These are phyloP conservation scores for Grosmannia clavigera DNA, from an alignment of 2,329 filamentous ascomycete genomes.

Conservation along the genomic window DNA sequence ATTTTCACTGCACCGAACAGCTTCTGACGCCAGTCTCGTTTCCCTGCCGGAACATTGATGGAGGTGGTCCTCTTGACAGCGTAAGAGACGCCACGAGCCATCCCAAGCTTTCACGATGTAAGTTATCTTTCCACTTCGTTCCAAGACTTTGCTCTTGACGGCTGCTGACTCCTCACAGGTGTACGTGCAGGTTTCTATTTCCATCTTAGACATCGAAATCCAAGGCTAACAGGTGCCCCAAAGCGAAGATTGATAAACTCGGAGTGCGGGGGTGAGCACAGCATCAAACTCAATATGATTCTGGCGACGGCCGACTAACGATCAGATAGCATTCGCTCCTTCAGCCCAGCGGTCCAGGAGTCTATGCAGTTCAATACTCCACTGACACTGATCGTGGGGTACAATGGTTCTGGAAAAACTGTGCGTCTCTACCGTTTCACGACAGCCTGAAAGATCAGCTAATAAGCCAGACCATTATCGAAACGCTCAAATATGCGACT, in stretches of 20 bases:
- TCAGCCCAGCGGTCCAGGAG: slow-evolving; percentile 61
- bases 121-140: not conserved
- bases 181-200: not conserved
- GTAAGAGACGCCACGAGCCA: not conserved
- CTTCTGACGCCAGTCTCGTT: not conserved
- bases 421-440: slow-evolving; percentile 3
- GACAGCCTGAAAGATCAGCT: not conserved
- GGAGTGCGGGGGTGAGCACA: slow-evolving; percentile 13
- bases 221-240: not conserved
- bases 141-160: not conserved
- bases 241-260: slow-evolving; percentile 16
- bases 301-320: not conserved
- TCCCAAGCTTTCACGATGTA: not conserved
- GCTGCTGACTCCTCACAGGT: not conserved
- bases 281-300: not conserved
- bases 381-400: slow-evolving; percentile 89
- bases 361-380: slow-evolving; percentile 81
- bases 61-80: not conserved
- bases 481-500: slow-evolving; percentile 95
- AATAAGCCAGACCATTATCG: slow-evolving; percentile 63
- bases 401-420: slow-evolving; percentile 96
- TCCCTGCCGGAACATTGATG: not conserved
- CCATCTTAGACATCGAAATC: not conserved
- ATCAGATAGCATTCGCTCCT: slow-evolving; percentile 50
- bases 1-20: not conserved